Conservation (phyloP, 2,329 filamentous ascomycete species). For the Colletotrichum graminicola region DNA sequence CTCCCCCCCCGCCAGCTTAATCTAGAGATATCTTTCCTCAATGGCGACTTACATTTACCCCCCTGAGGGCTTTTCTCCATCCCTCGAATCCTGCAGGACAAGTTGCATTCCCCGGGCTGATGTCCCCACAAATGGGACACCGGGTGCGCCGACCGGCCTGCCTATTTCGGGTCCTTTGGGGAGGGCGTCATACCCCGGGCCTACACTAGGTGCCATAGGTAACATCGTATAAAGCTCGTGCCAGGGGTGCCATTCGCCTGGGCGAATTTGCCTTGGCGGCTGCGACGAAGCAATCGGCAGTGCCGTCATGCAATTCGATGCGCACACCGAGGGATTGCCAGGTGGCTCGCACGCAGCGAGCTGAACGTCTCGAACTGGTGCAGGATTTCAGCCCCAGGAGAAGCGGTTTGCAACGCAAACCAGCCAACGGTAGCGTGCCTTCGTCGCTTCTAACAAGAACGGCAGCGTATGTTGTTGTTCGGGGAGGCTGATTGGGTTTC, state of each 20-base stretch:
- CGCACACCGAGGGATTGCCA: conserved; percentile 11
- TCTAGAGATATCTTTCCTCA: neutral
- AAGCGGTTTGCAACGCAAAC: conserved; percentile 11
- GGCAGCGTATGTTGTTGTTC: conserved; percentile 9
- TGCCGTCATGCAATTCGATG: neutral
- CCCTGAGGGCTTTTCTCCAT: conserved; percentile 18
- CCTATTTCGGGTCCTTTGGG: conserved; percentile 34
- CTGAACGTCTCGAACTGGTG: conserved; percentile 26
- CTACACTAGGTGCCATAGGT: neutral
- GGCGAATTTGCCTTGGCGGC: conserved; percentile 38
- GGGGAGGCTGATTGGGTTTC: conserved; percentile 11
- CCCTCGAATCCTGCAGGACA: conserved; percentile 34
- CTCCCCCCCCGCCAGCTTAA: neutral
- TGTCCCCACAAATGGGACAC: conserved; percentile 37
- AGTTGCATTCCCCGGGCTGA: conserved; percentile 31
- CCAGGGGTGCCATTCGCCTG: conserved; percentile 23
- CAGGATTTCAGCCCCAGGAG: conserved; percentile 6
- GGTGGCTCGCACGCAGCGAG: conserved; percentile 25
- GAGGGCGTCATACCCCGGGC: conserved; percentile 29
- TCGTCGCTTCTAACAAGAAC: conserved; percentile 17
- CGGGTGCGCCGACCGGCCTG: conserved; percentile 40
- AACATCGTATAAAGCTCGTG: conserved; percentile 4
- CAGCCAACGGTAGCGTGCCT: conserved; percentile 19
- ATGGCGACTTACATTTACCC: neutral
- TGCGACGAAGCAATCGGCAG: conserved; percentile 35